Percentiles rank a stretch among this genome's conserved stretches.
Conservation (phyloP, 176 grass and related monocot species). For the Echinochloa phyllopogon region DNA sequence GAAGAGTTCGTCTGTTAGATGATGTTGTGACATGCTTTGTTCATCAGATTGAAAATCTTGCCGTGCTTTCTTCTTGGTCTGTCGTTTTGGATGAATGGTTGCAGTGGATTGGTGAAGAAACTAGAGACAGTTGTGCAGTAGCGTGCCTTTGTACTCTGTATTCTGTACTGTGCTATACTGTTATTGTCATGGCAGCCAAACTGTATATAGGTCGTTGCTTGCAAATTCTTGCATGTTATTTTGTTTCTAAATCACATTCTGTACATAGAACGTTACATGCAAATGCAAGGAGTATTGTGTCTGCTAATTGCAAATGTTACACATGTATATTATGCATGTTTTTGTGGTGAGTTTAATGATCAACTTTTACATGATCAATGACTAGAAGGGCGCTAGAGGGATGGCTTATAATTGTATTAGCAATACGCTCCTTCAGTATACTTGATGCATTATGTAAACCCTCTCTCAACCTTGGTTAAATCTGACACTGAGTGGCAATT, state of each 20-base stretch:
- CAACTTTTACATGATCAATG: background rate
- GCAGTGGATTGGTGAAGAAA: background rate
- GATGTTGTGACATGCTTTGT: background rate
- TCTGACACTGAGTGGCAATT: too few species aligned
- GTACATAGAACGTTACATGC: background rate
- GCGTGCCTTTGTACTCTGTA: conserved; percentile 26
- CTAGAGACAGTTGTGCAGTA: conserved; percentile 11
- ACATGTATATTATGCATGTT: background rate
- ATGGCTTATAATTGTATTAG: background rate
- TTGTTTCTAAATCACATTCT: background rate
- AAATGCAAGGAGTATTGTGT: background rate
- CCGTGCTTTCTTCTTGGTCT: conserved; percentile 27
- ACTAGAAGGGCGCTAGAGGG: background rate
- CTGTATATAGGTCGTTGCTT: conserved; percentile 47
- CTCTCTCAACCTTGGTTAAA: too few species aligned
- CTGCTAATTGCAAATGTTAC: background rate
- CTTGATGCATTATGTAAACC: too few species aligned
- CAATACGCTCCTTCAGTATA: background rate
- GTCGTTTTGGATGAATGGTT: conserved; percentile 40
- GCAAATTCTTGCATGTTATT: background rate
- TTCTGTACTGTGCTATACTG: conserved; percentile 1
- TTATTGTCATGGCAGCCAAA: conserved; percentile 17
- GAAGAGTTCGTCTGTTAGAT: background rate
- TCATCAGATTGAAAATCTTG: conserved; percentile 14
- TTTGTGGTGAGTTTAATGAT: background rate